phyloP scores from a whole-genome alignment of 208 protist genomes.

The Acanthamoeba polyphaga region DNA sequence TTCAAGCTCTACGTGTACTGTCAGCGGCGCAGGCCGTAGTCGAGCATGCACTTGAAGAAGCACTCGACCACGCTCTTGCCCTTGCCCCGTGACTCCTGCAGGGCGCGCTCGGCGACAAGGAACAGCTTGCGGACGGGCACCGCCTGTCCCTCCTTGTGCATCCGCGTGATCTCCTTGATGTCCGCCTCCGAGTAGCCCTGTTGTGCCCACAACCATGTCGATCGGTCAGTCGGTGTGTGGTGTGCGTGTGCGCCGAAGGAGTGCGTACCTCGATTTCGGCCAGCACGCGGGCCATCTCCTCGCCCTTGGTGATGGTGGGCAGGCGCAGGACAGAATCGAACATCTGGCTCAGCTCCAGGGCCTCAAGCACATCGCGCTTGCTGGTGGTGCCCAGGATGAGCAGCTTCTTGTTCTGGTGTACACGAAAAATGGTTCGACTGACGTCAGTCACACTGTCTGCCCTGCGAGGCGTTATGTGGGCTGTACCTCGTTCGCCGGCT shows the following conservation, averaged over 20 bases:
- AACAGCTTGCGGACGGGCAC: slow-evolving; percentile 16
- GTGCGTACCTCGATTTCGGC: slow-evolving; percentile 55
- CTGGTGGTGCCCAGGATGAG: slow-evolving; percentile 97
- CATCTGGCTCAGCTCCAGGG: slow-evolving; percentile 93
- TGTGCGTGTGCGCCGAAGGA: too few species aligned
- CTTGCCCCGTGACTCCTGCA: not conserved
- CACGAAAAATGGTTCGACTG: too few species aligned
- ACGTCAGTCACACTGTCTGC: too few species aligned
- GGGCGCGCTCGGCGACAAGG: slow-evolving; percentile 6
- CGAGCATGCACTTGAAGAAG: slow-evolving; percentile 60
- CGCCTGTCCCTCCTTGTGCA: not conserved
- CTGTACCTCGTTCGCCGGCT: slow-evolving; percentile 88
- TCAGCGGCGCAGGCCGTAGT: slow-evolving; percentile 6
- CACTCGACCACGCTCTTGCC: slow-evolving; percentile 15
- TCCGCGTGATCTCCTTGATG: not conserved
- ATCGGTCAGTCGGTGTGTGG: not conserved
- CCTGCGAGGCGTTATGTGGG: not conserved
- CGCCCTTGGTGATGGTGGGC: slow-evolving; percentile 58
- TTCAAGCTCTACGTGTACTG: too few species aligned
- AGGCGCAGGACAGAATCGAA: slow-evolving; percentile 86
- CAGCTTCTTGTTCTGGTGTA: slow-evolving; percentile 92
- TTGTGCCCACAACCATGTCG: not conserved
- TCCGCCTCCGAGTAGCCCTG: not conserved
- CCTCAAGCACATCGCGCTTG: slow-evolving; percentile 92
- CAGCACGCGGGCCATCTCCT: slow-evolving; percentile 75